Evolutionary conservation across 805 yeast genomes (phyloP).

Genomic region (Yamadazyma philogaea): DNA sequence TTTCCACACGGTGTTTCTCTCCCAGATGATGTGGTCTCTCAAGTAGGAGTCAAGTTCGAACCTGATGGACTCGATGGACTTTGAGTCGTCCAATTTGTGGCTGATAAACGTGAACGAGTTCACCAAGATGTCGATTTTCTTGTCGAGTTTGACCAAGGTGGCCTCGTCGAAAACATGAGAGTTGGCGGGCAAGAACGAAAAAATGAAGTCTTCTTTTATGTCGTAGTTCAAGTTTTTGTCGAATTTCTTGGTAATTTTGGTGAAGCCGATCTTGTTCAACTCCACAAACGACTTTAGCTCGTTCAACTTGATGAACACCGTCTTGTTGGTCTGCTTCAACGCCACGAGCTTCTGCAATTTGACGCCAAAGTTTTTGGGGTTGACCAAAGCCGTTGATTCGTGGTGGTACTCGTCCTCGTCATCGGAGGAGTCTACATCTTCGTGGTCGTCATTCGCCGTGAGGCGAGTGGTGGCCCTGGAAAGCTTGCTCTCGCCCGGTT

Average conservation of each 20-base stretch:
- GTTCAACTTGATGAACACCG: constrained; percentile 68
- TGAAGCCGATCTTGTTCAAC: constrained; percentile 82
- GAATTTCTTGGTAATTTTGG: constrained; percentile 86
- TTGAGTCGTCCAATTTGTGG: constrained; percentile 35
- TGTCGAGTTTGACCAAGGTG: constrained; percentile 38
- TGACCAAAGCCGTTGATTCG: constrained; percentile 47
- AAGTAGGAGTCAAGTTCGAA: constrained; percentile 51
- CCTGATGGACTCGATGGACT: constrained; percentile 47
- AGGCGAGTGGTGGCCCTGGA: constrained; percentile 17
- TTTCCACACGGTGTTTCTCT: constrained; percentile 96
- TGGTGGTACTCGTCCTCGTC: constrained; percentile 25
- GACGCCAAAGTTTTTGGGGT: constrained; percentile 47
- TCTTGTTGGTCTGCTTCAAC: constrained; percentile 61
- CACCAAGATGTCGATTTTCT: constrained; percentile 51
- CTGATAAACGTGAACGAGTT: constrained; percentile 50
- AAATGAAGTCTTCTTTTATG: constrained; percentile 57
- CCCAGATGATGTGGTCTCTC: constrained; percentile 95
- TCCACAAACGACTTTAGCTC: constrained; percentile 83
- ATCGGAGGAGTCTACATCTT: constrained; percentile 24
- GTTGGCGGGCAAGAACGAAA: constrained; percentile 38
- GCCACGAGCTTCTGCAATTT: constrained; percentile 56
- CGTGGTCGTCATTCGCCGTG: constrained; percentile 24
- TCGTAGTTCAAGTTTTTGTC: constrained; percentile 74
- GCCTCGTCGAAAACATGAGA: constrained; percentile 54
- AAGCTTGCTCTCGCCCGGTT: constrained; percentile 1